Percentiles rank a stretch among this genome's conserved stretches.
These are phyloP conservation scores for Fusarium illudens DNA, from an alignment of 2,329 filamentous ascomycete species.

Conservation along the genomic window DNA sequence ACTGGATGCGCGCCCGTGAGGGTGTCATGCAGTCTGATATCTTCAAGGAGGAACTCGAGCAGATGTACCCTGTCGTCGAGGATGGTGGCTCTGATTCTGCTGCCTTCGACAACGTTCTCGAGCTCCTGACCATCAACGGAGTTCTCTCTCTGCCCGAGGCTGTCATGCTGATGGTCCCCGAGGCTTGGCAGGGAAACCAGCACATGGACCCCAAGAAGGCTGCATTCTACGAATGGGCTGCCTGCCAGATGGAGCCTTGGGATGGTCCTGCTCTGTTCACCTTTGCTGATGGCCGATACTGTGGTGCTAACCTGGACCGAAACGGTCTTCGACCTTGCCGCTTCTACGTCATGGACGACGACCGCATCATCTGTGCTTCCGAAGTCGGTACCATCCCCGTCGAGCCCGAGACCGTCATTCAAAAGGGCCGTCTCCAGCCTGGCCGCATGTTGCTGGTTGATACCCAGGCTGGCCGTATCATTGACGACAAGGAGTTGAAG, in stretches of 20 bases:
- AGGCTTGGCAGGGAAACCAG: constrained; percentile 95
- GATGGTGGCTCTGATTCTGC: constrained; percentile 97
- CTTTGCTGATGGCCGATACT: constrained; percentile 95
- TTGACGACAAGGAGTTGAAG: constrained; percentile 94
- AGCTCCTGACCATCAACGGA: constrained; percentile 93
- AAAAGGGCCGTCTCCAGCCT: constrained; percentile 93
- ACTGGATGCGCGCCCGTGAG: constrained; percentile 98
- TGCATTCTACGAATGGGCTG: constrained; percentile 98
- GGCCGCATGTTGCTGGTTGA: constrained; percentile 97
- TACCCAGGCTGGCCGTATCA: constrained; percentile 87
- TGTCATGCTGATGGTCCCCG: constrained; percentile 98
- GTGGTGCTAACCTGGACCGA: constrained; percentile 94
- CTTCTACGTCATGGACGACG: constrained; percentile 96
- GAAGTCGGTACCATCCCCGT: constrained; percentile 94
- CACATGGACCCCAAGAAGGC: constrained; percentile 94
- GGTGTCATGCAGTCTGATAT: constrained; percentile 92
- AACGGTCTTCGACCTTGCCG: constrained; percentile 95
- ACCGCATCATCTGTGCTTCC: constrained; percentile 95
- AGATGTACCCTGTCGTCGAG: constrained; percentile 92
- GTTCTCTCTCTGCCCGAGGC: constrained; percentile 94
- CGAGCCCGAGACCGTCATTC: constrained; percentile 87
- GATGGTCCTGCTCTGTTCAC: constrained; percentile 97
- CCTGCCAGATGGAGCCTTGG: constrained; percentile 99
- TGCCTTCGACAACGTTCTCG: constrained; percentile 95
- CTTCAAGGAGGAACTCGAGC: constrained; percentile 91